Evolutionary conservation across 345 rosid genomes (phyloP).

Genomic region (Brassica incana): DNA sequence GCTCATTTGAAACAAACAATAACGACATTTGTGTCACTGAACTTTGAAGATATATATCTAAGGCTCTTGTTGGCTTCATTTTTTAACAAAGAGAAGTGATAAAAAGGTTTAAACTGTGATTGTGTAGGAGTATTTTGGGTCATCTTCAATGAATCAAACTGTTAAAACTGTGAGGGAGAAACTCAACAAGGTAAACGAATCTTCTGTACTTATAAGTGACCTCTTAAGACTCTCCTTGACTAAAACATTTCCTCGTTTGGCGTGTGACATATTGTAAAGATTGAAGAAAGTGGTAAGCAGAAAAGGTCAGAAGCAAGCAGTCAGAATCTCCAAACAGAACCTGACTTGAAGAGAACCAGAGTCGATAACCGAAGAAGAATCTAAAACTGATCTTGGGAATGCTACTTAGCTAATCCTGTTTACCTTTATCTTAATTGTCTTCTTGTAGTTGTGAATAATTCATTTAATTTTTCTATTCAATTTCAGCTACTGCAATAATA

Average conservation of each 20-base stretch:
- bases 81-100: slow-evolving; percentile 4
- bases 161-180: slow-evolving; percentile 71
- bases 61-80: neutral
- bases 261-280: slow-evolving; percentile 39
- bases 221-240: neutral
- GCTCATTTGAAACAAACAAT: neutral
- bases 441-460: slow-evolving; percentile 20
- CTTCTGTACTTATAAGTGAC: neutral
- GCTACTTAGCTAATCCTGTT: neutral
- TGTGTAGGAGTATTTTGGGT: slow-evolving; percentile 76
- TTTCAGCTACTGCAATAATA: neutral
- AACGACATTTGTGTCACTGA: neutral
- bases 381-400: slow-evolving; percentile 28
- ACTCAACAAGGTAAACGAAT: slow-evolving; percentile 65
- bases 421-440: neutral
- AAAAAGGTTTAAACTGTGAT: slow-evolving; percentile 2
- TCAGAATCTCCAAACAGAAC: slow-evolving; percentile 44
- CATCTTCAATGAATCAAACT: slow-evolving; percentile 82
- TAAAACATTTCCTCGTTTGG: neutral
- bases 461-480: neutral
- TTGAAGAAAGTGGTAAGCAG: slow-evolving; percentile 46
- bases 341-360: slow-evolving; percentile 62
- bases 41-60: neutral
- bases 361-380: slow-evolving; percentile 80
- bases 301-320: slow-evolving; percentile 59